Conservation (phyloP, 345 rosid species). For the Heritiera littoralis region DNA sequence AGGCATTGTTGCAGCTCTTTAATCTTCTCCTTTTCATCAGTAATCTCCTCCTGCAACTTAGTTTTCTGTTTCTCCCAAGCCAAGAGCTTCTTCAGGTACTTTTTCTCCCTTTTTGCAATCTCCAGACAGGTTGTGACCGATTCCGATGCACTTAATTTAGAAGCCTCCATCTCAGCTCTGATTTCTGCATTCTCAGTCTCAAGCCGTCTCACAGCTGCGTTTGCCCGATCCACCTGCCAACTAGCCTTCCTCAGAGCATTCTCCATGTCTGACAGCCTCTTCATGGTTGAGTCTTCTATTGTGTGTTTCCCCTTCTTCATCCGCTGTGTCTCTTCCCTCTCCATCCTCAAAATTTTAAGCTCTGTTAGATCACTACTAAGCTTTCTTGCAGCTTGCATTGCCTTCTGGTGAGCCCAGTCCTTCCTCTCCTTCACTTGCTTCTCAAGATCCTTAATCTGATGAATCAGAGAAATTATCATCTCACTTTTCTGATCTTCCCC, state of each 20-base stretch:
- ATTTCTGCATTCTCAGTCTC: slow-evolving; percentile 91
- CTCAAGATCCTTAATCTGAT: slow-evolving; percentile 73
- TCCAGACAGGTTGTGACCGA: slow-evolving; percentile 67
- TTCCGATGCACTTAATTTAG: slow-evolving; percentile 88
- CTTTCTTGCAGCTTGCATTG: slow-evolving; percentile 94
- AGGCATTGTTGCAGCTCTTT: slow-evolving; percentile 56
- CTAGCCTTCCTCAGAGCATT: slow-evolving; percentile 81
- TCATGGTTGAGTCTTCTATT: slow-evolving; percentile 75
- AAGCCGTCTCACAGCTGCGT: slow-evolving; percentile 68
- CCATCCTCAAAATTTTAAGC: slow-evolving; percentile 78
- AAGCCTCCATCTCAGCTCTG: slow-evolving; percentile 92
- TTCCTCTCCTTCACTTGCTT: slow-evolving; percentile 80
- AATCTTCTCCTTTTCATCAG: slow-evolving; percentile 68
- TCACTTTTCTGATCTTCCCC: slow-evolving; percentile 77
- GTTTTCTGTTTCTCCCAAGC: slow-evolving; percentile 83
- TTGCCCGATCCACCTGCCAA: slow-evolving; percentile 73
- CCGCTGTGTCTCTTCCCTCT: slow-evolving; percentile 78
- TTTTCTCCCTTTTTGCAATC: slow-evolving; percentile 83
- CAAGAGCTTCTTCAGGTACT: slow-evolving; percentile 69
- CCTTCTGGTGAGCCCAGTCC: slow-evolving; percentile 98
- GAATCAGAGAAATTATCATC: slow-evolving; percentile 57
- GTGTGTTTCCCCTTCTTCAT: slow-evolving; percentile 86
- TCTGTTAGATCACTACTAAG: slow-evolving; percentile 78
- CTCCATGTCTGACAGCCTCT: slow-evolving; percentile 81
- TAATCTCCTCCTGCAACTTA: slow-evolving; percentile 77